Conservation (phyloP, 192 early-diverging fungal genomes). For the Lunasporangiospora selenospora region DNA sequence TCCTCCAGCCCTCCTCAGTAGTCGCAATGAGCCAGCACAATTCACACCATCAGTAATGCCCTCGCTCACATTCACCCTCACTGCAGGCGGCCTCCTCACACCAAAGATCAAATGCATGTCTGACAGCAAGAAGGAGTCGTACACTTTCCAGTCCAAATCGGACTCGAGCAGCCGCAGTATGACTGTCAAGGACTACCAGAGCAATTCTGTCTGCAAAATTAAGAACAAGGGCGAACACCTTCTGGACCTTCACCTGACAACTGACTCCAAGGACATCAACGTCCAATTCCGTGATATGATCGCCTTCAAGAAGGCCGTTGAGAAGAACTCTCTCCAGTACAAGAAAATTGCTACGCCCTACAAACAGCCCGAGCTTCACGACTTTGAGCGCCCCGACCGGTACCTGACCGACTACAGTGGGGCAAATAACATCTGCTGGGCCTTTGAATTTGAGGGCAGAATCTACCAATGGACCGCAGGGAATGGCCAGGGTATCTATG, state of each 20-base stretch:
- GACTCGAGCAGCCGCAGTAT: slow-evolving; percentile 27
- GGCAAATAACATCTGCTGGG: slow-evolving; percentile 18
- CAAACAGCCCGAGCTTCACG: slow-evolving; percentile 3
- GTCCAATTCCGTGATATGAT: slow-evolving; percentile 47
- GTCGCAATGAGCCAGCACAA: slow-evolving; percentile 19
- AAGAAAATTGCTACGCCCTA: slow-evolving; percentile 12
- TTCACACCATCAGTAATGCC: slow-evolving; percentile 34
- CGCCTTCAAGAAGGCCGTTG: slow-evolving; percentile 48
- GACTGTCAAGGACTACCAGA: slow-evolving; percentile 29
- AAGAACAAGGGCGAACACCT: slow-evolving; percentile 45
- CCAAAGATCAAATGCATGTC: slow-evolving; percentile 40
- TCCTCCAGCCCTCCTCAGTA: slow-evolving; percentile 28
- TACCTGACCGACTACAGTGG: neutral
- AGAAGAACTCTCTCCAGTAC: slow-evolving; percentile 35
- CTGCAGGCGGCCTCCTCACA: slow-evolving; percentile 23
- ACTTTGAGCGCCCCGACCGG: slow-evolving; percentile 13
- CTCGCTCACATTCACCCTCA: slow-evolving; percentile 34
- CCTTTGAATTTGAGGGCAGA: slow-evolving; percentile 42
- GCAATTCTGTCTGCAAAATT: slow-evolving; percentile 37
- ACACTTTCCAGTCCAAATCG: slow-evolving; percentile 44
- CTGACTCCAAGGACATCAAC: slow-evolving; percentile 44
- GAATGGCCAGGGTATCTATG: slow-evolving; percentile 28
- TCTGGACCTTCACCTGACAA: slow-evolving; percentile 40
- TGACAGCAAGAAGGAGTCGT: slow-evolving; percentile 41
- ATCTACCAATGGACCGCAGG: slow-evolving; percentile 44